Base-by-base conservation (phyloP, 257 asterid species). In the Gentiana macrophylla region DNA sequence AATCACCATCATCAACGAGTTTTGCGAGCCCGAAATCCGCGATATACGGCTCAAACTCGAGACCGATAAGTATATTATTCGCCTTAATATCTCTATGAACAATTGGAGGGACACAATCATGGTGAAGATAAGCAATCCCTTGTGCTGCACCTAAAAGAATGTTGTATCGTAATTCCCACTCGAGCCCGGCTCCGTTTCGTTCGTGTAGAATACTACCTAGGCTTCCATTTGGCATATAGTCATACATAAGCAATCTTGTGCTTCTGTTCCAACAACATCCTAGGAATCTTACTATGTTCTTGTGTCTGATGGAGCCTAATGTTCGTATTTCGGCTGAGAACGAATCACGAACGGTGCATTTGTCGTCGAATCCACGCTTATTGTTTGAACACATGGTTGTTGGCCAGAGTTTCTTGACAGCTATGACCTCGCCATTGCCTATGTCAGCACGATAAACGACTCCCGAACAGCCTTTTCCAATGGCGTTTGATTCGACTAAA, bases 11-110 rank as follows among this genome's bases (percentile, higher is more conserved):
- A 36, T 76, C 76, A 10, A 76, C 76, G 6, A 76, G 82, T 57
- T 76, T 76, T 4, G 82, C 82, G 24, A 76, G 73, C 62, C 82
- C 82, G 45, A 76, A 76, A 54, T 76, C 82, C 15, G 82, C 82
- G 12, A 76, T 76, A 55, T 76, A 76, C 7, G 82, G 71, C 71
- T 76, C 74, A 49, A 76, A 76, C 56, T 69, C 79, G 0, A 72
- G 79, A 12, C 82, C 82, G 35, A 76, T 69, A 55, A 76, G 82
- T 53, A 76, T 76, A 62, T 76, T 76, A 53, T 76, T 76, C 63
- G 82, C 79, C 73, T 76, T 76, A 48, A 76, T 76, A 64, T 76
- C 82, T 69, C 82, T 60, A 35, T 76, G 82, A 59, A 72, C 78
- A 53, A 76, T 76, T 8, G 82, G 82, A 53, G 82, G 82, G 47